A percentile compares a stretch with the other conserved stretches of the same genome.
Evolutionary conservation across 345 rosid species (phyloP).

Genomic region (Eucalyptus globulus): DNA sequence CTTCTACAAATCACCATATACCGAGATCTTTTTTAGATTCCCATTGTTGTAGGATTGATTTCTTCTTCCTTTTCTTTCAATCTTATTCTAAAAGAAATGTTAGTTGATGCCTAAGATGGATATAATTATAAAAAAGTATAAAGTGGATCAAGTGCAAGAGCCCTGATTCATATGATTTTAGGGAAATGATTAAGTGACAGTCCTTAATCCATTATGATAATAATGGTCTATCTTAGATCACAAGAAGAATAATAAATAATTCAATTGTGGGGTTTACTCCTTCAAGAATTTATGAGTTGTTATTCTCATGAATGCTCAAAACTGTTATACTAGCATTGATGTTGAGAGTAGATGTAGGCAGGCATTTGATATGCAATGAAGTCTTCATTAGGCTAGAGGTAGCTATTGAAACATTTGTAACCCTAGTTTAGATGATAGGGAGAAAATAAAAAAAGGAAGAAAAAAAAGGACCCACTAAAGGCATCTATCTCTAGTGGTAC

Average conservation of each 20-base stretch:
- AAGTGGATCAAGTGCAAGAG: not conserved
- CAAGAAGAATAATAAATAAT: too few relatives aligned
- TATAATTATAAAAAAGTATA: not conserved
- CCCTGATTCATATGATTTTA: fast-evolving
- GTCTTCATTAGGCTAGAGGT: not conserved
- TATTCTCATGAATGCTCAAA: too few relatives aligned
- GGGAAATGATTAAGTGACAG: not conserved
- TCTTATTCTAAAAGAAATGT: not conserved
- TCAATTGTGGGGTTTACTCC: too few relatives aligned
- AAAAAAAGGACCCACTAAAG: not conserved
- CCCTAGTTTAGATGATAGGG: not conserved
- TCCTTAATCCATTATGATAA: not conserved
- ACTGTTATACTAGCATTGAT: not conserved
- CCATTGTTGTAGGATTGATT: not conserved
- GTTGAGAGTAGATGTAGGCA: not conserved
- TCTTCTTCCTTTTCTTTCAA: not conserved
- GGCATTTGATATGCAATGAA: not conserved
- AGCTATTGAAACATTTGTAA: not conserved
- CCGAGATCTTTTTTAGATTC: not conserved
- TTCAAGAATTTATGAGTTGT: not conserved
- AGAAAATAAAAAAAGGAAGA: not conserved
- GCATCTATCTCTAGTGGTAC: not conserved
- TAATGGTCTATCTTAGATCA: fast-evolving
- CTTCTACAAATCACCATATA: not conserved
- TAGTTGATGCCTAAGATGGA: not conserved